These are phyloP conservation scores for Plasmodium cynomolgi DNA, from an alignment of 169 alveolate species.

Conservation along the genomic window DNA sequence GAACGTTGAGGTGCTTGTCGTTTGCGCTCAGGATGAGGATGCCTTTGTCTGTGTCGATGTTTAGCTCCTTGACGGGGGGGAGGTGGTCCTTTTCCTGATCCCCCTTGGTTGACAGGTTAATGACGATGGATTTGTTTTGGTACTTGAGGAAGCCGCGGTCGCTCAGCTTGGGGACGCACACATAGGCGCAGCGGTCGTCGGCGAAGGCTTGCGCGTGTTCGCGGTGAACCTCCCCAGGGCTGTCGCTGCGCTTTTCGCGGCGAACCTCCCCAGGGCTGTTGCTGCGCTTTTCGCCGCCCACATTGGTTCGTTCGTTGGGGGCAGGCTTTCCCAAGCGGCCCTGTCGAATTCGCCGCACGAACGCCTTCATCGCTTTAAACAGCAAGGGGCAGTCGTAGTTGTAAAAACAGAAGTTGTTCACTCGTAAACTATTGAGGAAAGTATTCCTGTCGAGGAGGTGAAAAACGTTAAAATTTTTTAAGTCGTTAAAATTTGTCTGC, in stretches of 20 bases:
- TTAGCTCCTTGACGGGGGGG: conserved; percentile 7
- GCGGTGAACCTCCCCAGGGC: neutral
- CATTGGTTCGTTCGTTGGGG: neutral
- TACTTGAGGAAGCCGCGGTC: conserved; percentile 35
- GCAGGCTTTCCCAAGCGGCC: neutral
- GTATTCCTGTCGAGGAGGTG: conserved; percentile 13
- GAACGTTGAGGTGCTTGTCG: conserved; percentile 17
- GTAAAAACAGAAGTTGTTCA: conserved; percentile 12
- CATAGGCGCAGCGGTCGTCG: conserved; percentile 9
- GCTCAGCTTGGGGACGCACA: conserved; percentile 35
- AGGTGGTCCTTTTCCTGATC: conserved; percentile 24
- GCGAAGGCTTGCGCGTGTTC: neutral
- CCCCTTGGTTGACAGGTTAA: conserved; percentile 12
- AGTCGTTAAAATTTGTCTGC: conserved; percentile 46
- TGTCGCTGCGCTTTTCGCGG: neutral
- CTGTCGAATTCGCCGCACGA: neutral
- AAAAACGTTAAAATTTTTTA: conserved; percentile 37
- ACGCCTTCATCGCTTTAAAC: conserved; percentile 14
- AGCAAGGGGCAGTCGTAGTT: conserved; percentile 17
- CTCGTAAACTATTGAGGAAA: conserved; percentile 29
- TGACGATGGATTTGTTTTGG: conserved; percentile 26
- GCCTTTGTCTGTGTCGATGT: conserved; percentile 62
- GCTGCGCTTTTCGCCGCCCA: neutral
- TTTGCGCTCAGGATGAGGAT: conserved; percentile 55
- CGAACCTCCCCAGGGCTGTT: neutral